Evolutionary conservation across 2,329 filamentous ascomycete genomes (phyloP).

Genomic region (Ophiocordyceps camponoti-saundersi): DNA sequence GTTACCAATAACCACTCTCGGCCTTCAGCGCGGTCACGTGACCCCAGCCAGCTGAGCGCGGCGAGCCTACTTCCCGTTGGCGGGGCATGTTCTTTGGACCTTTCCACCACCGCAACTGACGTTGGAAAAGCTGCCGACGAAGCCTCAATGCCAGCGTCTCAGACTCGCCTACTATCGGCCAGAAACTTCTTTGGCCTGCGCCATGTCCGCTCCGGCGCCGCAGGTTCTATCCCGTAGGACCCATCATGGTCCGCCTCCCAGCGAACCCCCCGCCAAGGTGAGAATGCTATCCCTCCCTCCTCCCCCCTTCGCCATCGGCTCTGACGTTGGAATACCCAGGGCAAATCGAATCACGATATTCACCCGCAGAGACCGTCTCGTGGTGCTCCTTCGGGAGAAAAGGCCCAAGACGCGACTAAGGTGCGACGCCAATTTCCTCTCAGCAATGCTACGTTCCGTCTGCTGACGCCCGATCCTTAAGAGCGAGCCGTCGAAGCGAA

Average conservation of each 20-base stretch:
- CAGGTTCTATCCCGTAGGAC: slow-evolving; percentile 18
- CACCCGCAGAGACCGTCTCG: background rate
- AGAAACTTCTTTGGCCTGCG: slow-evolving; percentile 12
- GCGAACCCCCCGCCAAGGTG: slow-evolving; percentile 12
- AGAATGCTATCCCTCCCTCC: slow-evolving; percentile 2
- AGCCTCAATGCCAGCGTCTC: slow-evolving; percentile 3
- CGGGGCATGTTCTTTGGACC: slow-evolving; percentile 1
- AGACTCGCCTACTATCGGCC: slow-evolving; percentile 3
- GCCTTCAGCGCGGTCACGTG: too few species aligned
- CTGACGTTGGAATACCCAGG: slow-evolving; percentile 1
- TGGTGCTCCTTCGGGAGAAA: slow-evolving; percentile 10
- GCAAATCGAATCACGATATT: slow-evolving; percentile 1
- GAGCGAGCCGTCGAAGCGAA: slow-evolving; percentile 11
- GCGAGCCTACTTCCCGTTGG: background rate
- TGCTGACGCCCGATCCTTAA: background rate
- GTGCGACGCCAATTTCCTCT: slow-evolving; percentile 5
- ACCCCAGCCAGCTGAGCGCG: background rate
- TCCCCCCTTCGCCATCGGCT: too few species aligned
- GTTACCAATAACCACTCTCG: too few species aligned
- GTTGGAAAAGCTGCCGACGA: background rate
- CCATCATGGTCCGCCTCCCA: slow-evolving; percentile 15
- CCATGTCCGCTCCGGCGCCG: slow-evolving; percentile 19
- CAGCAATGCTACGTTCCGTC: background rate
- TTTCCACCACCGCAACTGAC: background rate
- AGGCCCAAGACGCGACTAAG: slow-evolving; percentile 11